Evolutionary conservation across 2,329 filamentous ascomycete genomes (phyloP), one percentile per base, ranked within the genome.

Genomic region (Parascedosporium putredinis): DNA sequence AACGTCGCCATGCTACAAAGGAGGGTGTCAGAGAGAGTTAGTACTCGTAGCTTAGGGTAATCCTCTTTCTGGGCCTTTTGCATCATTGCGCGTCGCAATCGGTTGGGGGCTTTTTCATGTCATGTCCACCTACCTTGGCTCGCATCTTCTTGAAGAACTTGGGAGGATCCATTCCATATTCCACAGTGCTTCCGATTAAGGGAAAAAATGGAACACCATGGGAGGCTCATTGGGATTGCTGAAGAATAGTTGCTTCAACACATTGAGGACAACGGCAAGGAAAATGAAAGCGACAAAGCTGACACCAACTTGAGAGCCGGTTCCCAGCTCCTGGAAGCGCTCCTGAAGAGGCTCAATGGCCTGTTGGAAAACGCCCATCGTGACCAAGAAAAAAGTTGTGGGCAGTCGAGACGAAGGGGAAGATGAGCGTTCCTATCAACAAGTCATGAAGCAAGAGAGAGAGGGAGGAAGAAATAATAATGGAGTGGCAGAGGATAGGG

Each of bases 91-190:
- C 6, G 27, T 31, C 27, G 27, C 27, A 31, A 6, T 6, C 27
- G 27, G 7, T 6, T 31, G 31, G 16, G 25, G 6, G 14, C 33
- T 20, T 34, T 43, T 22, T 12, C 31, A 12, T 4, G 14, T 45
- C 24, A 12, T n/a, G 12, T 14, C 27, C 20, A 64, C 69, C 54
- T 60, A 89, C 86, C 83, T 94, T 94, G 59, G 78, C 74, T 59
- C 82, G 82, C 68, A 78, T 78, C 64, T 74, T 81, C 78, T 58
- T 74, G 72, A 96, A 95, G 76, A 96, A 97, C 47, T 73, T 75
- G 61, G 88, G 90, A 14, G 91, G 91, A 62, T 97, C 88, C 68
- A 96, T 96, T 66, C 91, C 91, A 70, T 97, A 98, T 42, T 81
- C 86, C 59, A 97, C 74, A 53, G 93, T 96, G 72, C 84, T 96